Evolutionary conservation across 352 stramenopile genomes (phyloP), one percentile per base, ranked within the genome.

Genomic region (Hyaloperonospora arabidopsidis): DNA sequence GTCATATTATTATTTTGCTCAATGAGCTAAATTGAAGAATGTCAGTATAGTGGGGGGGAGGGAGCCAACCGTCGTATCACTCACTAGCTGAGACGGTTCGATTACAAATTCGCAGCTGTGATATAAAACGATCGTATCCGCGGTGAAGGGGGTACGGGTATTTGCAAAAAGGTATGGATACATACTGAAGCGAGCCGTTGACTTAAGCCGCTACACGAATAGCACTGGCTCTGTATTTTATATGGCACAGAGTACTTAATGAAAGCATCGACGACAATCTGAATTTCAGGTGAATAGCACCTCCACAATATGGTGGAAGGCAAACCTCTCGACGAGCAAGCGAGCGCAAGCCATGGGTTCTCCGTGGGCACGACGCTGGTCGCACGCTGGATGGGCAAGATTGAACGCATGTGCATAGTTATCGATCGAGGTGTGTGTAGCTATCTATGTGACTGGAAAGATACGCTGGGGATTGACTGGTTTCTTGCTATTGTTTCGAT

Each of bases 351-450:
- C 19, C 50, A 51, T 5, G 76, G 76, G 14, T 86, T 74, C 56
- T 52, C 69, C 39, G 69, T 88, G 8, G 80, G 80, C 43, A 47
- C 80, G 35, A 85, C 76, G 41, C 61, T 91, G 29, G 65, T 86
- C 25, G 80, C 80, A 17, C 61, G 63, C 2, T 91, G 80, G 80
- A 86, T 91, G 80, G 78, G 76, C 25, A 76, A 85, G 62, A 76
- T 54, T n/a, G 77, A 91, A 60, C 80, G 80, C 57, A 86, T 75
- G 25, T 91, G 80, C 46, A 76, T 86, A 41, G 78, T 91, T n/a
- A 75, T 91, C 43, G 80, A 91, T 50, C 74, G 74, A 38, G 83
- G 80, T 91, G 59, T 46, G 72, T 72, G 14, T 13, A n/a, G 38
- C 5, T 45, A 19, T 45, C 17, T 12, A 10, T 21, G 25, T 32